Base-by-base conservation (phyloP, 2,329 filamentous ascomycete species). In the Nemania sp. region DNA sequence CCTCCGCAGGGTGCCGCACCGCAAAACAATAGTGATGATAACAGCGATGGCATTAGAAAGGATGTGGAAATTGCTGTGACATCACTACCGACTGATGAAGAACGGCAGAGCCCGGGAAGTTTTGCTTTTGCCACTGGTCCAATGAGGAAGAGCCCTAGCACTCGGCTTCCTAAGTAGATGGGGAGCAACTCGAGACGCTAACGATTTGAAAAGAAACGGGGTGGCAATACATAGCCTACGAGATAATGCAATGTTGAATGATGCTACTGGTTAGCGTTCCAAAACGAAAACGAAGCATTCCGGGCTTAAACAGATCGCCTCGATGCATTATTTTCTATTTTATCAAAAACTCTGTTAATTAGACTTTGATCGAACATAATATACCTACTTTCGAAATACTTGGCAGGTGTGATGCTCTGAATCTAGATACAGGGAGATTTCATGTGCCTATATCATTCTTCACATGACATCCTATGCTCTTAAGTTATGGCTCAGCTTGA, bases 61-160 rank as follows among this genome's bases (percentile, higher is more conserved):
- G 67, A 71, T 13, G 55, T 69, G 13, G 67, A 71, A 35, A 64
- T 71, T 18, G 69, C 27, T 41, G 69, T 71, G 27, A 64, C 60
- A 20, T 69, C 67, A 2, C 52, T 43, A 8, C 59, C 52, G 13
- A 60, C n/a, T 10, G 54, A 67, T n/a, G 55, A 64, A 49, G n/a
- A 64, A 20, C 64, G 18, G 1, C 41, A 27, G 15, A 58, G 47
- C 32, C 53, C 59, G 15, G 22, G 32, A 15, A 59, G 38, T 18
- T 67, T 59, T 26, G 60, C 55, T 32, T 67, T 60, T 35, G 65
- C 60, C 3, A 60, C 54, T 2, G 60, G 65, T 15, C 65, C 65
- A 2, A 64, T 64, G 35, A 64, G 26, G 8, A 67, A 67, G 24
- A 64, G 29, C n/a, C 7, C 64, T 18, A 54, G 54, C 59, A 52